Conservation (phyloP, 2,329 filamentous ascomycete genomes). For the Coniochaeta sp. region DNA sequence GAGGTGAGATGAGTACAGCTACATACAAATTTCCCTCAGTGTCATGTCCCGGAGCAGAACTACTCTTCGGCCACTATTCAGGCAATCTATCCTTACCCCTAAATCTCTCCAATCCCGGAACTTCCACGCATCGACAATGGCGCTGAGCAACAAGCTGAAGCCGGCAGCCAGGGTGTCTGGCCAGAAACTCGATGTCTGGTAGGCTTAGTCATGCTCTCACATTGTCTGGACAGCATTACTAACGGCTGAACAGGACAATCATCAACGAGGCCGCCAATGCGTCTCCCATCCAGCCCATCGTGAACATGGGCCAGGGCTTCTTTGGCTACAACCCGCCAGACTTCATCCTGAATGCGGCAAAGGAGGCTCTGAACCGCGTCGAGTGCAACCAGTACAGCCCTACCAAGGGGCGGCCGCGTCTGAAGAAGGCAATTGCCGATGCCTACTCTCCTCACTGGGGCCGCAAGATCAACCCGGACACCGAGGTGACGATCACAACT, state of each 20-base stretch:
- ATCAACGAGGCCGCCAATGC: conserved; percentile 59
- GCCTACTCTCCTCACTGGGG: conserved; percentile 90
- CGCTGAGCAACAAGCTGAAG: background rate
- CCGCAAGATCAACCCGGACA: conserved; percentile 74
- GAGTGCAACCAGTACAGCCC: conserved; percentile 99
- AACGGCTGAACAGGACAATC: conserved; percentile 43
- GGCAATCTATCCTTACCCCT: background rate
- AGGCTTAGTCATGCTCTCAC: background rate
- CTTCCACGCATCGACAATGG: background rate
- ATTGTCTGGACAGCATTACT: background rate
- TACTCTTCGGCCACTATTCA: background rate
- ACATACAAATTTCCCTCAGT: background rate
- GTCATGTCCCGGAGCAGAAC: background rate
- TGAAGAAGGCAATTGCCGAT: conserved; percentile 89
- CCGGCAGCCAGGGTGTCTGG: background rate
- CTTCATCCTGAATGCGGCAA: conserved; percentile 88
- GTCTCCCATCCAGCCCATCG: conserved; percentile 43
- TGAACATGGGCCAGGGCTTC: conserved; percentile 57
- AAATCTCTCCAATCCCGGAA: background rate
- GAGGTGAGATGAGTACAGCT: background rate
- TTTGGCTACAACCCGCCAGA: conserved; percentile 91
- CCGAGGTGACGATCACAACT: conserved; percentile 90
- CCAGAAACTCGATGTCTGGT: conserved; percentile 1
- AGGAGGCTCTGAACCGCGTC: conserved; percentile 78
- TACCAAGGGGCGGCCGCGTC: conserved; percentile 82